Evolutionary conservation across 1,284 basidiomycete species (phyloP), one percentile per base, ranked within the genome.

Genomic region (Ustilago tritici): DNA sequence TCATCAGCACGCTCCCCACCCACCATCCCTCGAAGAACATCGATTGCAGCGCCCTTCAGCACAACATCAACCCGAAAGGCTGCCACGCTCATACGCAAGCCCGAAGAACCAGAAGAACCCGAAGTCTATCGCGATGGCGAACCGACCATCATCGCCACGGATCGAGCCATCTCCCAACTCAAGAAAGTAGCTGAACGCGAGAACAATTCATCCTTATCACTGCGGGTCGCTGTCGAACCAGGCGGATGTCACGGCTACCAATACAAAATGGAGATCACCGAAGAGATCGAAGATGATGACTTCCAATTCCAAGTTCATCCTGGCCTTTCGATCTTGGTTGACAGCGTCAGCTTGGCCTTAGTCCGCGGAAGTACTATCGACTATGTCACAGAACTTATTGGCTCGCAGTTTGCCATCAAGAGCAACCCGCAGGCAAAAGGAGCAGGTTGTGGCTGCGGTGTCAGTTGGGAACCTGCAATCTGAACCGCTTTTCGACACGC

Each of bases 221-320:
- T 95, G 15, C 89, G 93, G 69, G 89, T 96, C 80, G 88, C 91
- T 0, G 93, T 96, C 31, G 93, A 95, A 84, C 93, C 92, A 4
- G 94, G 94, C 17, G 95, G 94, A 41, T 95, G 94, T 82, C 94
- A 96, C 81, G 94, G 94, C 36, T 95, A 95, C 83, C 93, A 95
- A 83, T 95, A 95, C 87, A 94, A 93, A 85, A 90, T 96, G 89
- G 91, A 92, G 68, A 89, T 95, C 1, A 91, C 92, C 2, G 89
- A 83, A 31, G 81, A 88, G 53, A 85, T 87, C 31, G 89, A 89
- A 56, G 74, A 84, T 0, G 84, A 85, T 69, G 94, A 95, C 87
- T 95, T 95, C 28, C 92, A 93, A 78, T 92, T 92, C 1, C 89
- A 88, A 15, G 88, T 93, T 7, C 56, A 76, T 9, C 60, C 70